Percentiles rank a stretch among this genome's conserved stretches.
These are phyloP conservation scores for Parietichytrium sp. DNA, from an alignment of 108 stramenopile species.

Conservation along the genomic window DNA sequence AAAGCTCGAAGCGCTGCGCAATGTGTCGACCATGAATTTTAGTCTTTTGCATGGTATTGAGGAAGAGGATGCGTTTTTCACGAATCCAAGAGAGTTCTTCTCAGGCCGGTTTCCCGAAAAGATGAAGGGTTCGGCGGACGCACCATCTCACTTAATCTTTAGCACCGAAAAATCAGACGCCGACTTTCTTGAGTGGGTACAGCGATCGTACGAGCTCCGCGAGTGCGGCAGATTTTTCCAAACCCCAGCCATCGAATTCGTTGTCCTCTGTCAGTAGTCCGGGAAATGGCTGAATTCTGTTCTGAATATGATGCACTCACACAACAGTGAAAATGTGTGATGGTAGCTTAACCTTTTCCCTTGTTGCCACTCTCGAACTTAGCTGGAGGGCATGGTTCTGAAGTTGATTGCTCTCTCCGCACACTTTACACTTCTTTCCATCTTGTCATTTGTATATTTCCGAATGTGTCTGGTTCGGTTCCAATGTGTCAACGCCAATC, in stretches of 20 bases:
- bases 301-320: too few relatives aligned
- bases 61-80: conserved; percentile 5
- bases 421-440: too few relatives aligned
- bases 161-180: background rate
- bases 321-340: too few relatives aligned
- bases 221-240: background rate
- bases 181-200: background rate
- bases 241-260: background rate
- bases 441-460: too few relatives aligned
- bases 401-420: too few relatives aligned
- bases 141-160: background rate
- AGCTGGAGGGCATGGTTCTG: too few relatives aligned
- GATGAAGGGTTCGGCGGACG: background rate
- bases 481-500: too few relatives aligned
- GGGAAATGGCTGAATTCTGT: too few relatives aligned
- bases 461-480: too few relatives aligned
- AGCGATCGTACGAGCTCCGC: background rate
- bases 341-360: too few relatives aligned
- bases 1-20: background rate
- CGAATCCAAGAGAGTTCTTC: background rate
- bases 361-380: too few relatives aligned
- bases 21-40: background rate
- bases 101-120: background rate
- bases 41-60: conserved; percentile 1
- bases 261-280: too few relatives aligned